Evolutionary conservation across 1,139 yeast genomes (phyloP), one percentile per base, ranked within the genome.

Genomic region (Pichia sp.): DNA sequence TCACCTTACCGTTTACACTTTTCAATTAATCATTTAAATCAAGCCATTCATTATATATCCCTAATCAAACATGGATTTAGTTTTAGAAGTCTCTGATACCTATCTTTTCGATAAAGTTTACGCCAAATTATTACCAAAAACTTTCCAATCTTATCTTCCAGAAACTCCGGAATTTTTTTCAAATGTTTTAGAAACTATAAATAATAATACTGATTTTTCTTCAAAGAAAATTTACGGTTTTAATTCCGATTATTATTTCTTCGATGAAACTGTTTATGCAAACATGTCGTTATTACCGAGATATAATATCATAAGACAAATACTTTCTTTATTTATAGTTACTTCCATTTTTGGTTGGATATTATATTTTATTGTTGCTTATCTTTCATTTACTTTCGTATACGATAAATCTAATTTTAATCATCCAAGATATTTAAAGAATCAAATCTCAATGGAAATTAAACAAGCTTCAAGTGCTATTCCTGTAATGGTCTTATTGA

Each of bases 371-470:
- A 50, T 64, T n/a, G 83, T 80, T 40, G 97, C 97, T 9, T 68
- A 78, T 14, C 55, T 84, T 26, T 80, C 95, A 13, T 91, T 85
- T 61, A 52, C 70, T 35, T 78, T 80, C 53, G 80, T 91, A 24
- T 91, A 86, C 61, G 97, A 91, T 65, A 81, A 79, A 57, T 79
- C 80, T 45, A 85, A 88, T 46, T 87, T 91, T 72, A 85, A 91
- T 65, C 98, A 91, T 61, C 98, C 98, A 46, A 77, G 95, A 61
- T 91, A 86, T 64, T 74, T 91, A 65, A 91, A 91, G 63, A 89
- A 91, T 65, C 98, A 91, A 66, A 78, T 91, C 74, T 64, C 74
- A 7, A 66, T 86, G 61, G 98, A 91, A 61, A 83, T 91, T 51
- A 66, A 72, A 48, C 81, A 80, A 57, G 96, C 96, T 1, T 52